Evolutionary conservation across 2,329 filamentous ascomycete genomes (phyloP), one percentile per base, ranked within the genome.

Genomic region (Zelopaecilomyces penicillatus): DNA sequence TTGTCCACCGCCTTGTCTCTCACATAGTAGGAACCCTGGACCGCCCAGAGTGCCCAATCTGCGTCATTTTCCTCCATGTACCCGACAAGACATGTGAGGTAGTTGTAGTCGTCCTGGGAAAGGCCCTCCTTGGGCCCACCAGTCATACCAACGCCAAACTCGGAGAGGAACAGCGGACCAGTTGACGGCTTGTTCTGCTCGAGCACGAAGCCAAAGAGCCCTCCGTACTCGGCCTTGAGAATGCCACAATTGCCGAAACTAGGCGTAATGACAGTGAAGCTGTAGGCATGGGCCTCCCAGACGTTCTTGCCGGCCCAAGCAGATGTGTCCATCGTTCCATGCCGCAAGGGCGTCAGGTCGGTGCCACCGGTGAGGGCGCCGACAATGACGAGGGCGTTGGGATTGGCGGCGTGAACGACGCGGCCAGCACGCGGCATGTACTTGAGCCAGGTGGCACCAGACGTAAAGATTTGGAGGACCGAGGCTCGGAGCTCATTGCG

Each of bases 241-340:
- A 67, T 33, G 33, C 54, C 58, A 60, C 75, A 79, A 53, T 61
- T 63, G n/a, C 59, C 62, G 30, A 67, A 59, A 47, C 67, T 57
- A 19, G 65, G 64, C 49, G 67, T 73, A 4, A 66, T 73, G 9
- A 74, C 65, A 28, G 74, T 76, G 60, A 74, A 79, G 47, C 64
- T 65, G 65, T 80, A 81, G 30, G 71, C 67, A 61, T 81, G 77
- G 54, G 75, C 70, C 60, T 81, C 77, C 75, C 75, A 80, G 9
- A 80, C 74, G 52, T 75, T 67, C 60, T 80, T 80, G 35, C 64
- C 65, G 5, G 52, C 45, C 69, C 71, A 76, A 8, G 56, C 63
- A 4, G 57, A 57, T 38, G 65, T 68, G 57, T 76, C 69, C 44
- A 78, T 64, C 38, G 53, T 57, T 29, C 55, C 54, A 31, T 48